Base-by-base conservation (phyloP, 805 yeast genomes). In the Lachancea cidri region DNA sequence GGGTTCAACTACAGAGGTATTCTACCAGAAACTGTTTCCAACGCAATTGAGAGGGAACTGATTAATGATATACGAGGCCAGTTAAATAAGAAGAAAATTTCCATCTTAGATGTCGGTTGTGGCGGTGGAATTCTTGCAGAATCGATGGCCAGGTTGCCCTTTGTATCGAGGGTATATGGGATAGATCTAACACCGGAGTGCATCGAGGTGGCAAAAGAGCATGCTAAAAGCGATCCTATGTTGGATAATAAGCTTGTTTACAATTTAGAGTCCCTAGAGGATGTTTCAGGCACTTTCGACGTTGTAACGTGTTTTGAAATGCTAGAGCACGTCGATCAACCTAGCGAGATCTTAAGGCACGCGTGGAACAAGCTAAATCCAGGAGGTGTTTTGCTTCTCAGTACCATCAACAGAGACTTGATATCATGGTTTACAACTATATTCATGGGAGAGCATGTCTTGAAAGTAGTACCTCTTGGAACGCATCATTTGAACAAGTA, bases 111-210 rank as follows among this genome's bases (percentile, higher is more conserved):
- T 58, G 79, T 93, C 39, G 99, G 99, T 1, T 93, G 98, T 61
- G 99, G 99, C 15, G 99, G 98, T n/a, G 99, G 98, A 0, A 81
- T 93, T 18, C 66, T 93, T 15, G 70, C 89, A 4, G 99, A 93
- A 58, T 81, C 91, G 0, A 62, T 93, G 56, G 96, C 95, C 0
- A 70, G 99, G 49, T 65, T 85, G 51, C 73, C 74, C 4, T 74
- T 74, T 44, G 77, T 86, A 3, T 58, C 70, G 8, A 57, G 67
- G 1, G 96, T 93, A 4, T 71, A 68, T 36, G 99, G 95, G 2
- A 76, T 91, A 33, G 99, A 93, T 63, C 71, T 91, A 54, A 84
- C 97, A 0, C 71, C 74, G 0, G 95, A 87, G 33, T 96, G 89
- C 5, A 57, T 93, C 14, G 74, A 73, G 39, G 93, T 88, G 3